phyloP scores from a whole-genome alignment of 352 stramenopile genomes.

The Phytophthora macrochlamydospora region DNA sequence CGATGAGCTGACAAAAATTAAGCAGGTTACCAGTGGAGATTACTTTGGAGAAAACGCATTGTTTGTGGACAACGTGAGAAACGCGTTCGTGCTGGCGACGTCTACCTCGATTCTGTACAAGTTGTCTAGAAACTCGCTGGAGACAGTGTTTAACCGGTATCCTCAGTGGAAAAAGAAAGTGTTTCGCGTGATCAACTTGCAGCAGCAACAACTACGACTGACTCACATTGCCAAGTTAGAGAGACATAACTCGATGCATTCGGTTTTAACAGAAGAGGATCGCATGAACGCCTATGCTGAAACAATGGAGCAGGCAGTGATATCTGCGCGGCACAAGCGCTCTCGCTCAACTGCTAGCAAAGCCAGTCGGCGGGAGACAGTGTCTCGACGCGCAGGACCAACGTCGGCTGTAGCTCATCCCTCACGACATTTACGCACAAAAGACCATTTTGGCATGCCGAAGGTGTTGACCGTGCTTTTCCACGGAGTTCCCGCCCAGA shows the following conservation, averaged over 20 bases:
- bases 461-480: slow-evolving; percentile 23
- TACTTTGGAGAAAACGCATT: slow-evolving; percentile 78
- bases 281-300: slow-evolving; percentile 39
- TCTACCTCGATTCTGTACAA: slow-evolving; percentile 76
- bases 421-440: not conserved
- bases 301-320: slow-evolving; percentile 42
- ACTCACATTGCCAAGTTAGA: slow-evolving; percentile 50
- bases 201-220: slow-evolving; percentile 58
- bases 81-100: slow-evolving; percentile 54
- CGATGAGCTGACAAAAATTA: slow-evolving; percentile 50
- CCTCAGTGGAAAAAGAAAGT: slow-evolving; percentile 78
- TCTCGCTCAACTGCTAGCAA: slow-evolving; percentile 11
- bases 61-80: slow-evolving; percentile 69
- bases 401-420: not conserved
- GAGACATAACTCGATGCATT: slow-evolving; percentile 39
- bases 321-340: slow-evolving; percentile 40
- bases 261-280: slow-evolving; percentile 41
- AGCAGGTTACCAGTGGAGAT: slow-evolving; percentile 49
- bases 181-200: slow-evolving; percentile 59
- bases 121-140: slow-evolving; percentile 67
- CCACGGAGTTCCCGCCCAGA: slow-evolving; percentile 46
- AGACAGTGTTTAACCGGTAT: slow-evolving; percentile 74
- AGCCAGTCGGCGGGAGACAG: slow-evolving; percentile 17
- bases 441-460: slow-evolving; percentile 6
- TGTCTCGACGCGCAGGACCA: slow-evolving; percentile 10